Evolutionary conservation across 1,284 basidiomycete species (phyloP).

Genomic region (Ustilago bromivora): DNA sequence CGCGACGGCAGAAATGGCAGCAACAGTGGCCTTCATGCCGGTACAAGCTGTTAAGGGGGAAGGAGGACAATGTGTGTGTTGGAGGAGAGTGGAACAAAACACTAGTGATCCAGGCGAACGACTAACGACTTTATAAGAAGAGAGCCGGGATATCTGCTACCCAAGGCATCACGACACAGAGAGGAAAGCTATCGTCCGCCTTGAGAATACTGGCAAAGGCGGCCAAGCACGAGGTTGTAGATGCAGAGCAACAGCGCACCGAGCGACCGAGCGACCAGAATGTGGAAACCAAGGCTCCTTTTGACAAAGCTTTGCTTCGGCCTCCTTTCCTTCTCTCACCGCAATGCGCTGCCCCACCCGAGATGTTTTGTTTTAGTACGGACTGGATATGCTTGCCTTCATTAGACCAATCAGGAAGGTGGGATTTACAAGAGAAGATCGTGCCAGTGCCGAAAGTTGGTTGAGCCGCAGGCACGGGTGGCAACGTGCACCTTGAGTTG

Average conservation of each 20-base stretch:
- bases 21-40: conserved; percentile 77
- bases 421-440: conserved; percentile 6
- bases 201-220: too few species aligned
- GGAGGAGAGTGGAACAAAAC: neutral
- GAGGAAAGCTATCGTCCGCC: too few species aligned
- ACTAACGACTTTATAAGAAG: neutral
- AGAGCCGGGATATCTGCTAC: neutral
- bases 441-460: neutral
- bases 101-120: neutral
- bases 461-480: conserved; percentile 8
- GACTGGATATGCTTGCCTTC: neutral
- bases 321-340: too few species aligned
- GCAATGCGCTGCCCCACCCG: neutral
- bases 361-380: neutral
- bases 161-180: too few species aligned
- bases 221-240: neutral
- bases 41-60: neutral
- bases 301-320: too few species aligned
- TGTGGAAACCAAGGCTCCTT: too few species aligned
- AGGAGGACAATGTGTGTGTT: neutral
- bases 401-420: conserved; percentile 11
- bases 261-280: too few species aligned
- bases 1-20: conserved; percentile 82
- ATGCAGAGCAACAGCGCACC: neutral
- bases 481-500: conserved; percentile 21